Evolutionary conservation across 1,139 yeast genomes (phyloP).

Genomic region (Saccharomycopsis hybrid): DNA sequence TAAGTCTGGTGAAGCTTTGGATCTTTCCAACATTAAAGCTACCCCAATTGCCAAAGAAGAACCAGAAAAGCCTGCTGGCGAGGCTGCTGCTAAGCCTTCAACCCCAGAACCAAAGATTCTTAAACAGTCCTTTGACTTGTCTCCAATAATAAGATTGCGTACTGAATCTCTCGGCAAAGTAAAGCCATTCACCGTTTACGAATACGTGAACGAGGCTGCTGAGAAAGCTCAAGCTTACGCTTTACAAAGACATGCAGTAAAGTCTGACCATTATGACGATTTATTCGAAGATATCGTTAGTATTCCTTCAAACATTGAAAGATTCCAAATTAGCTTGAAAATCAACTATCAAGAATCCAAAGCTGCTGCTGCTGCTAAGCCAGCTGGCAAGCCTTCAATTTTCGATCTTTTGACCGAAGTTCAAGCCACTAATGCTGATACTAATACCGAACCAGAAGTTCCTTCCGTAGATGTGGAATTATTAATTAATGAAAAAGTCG

Average conservation of each 20-base stretch:
- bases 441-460: slow-evolving; percentile 22
- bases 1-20: slow-evolving; percentile 57
- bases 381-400: slow-evolving; percentile 10
- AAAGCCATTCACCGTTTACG: slow-evolving; percentile 27
- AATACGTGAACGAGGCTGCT: slow-evolving; percentile 34
- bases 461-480: slow-evolving; percentile 36
- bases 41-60: slow-evolving; percentile 31
- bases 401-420: slow-evolving; percentile 13
- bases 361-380: slow-evolving; percentile 4
- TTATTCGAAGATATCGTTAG: slow-evolving; percentile 60
- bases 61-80: slow-evolving; percentile 28
- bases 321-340: slow-evolving; percentile 41
- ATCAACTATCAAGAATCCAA: slow-evolving; percentile 22
- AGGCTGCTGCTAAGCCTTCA: slow-evolving; percentile 24
- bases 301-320: slow-evolving; percentile 48
- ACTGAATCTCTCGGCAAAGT: slow-evolving; percentile 28
- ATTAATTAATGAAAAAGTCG: slow-evolving; percentile 39
- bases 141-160: slow-evolving; percentile 27
- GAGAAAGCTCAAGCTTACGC: slow-evolving; percentile 38
- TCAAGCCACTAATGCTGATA: background rate
- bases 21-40: slow-evolving; percentile 59
- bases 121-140: slow-evolving; percentile 28
- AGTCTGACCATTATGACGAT: slow-evolving; percentile 49
- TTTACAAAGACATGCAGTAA: slow-evolving; percentile 34
- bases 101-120: slow-evolving; percentile 29